Conservation (phyloP, 208 protist species). For the Phytomonas francai region DNA sequence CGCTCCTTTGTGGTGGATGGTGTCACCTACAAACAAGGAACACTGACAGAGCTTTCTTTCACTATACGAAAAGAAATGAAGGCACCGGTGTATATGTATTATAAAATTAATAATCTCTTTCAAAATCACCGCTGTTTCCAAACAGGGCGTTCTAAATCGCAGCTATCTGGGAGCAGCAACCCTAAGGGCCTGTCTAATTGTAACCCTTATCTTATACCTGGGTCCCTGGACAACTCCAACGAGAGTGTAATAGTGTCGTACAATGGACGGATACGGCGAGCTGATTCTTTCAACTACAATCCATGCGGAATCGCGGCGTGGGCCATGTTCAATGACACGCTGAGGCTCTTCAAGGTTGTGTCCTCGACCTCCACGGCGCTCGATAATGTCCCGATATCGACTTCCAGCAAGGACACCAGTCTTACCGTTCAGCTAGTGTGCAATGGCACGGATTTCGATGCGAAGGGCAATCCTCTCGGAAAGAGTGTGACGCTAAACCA, state of each 20-base stretch:
- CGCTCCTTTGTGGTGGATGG: constrained; percentile 44
- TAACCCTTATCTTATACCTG: constrained; percentile 42
- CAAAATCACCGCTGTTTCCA: constrained; percentile 96
- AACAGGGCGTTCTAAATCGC: constrained; percentile 36
- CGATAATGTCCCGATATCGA: constrained; percentile 5
- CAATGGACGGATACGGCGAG: neutral
- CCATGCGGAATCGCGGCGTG: constrained; percentile 95
- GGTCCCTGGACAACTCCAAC: constrained; percentile 23
- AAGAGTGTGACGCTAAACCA: constrained; percentile 36
- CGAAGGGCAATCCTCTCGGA: constrained; percentile 30
- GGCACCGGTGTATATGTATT: constrained; percentile 95
- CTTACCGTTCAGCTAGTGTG: constrained; percentile 43
- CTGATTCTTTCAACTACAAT: constrained; percentile 66
- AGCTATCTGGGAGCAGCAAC: constrained; percentile 47
- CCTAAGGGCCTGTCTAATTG: constrained; percentile 30
- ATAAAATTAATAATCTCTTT: constrained; percentile 94
- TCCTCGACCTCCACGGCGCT: neutral
- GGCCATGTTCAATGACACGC: constrained; percentile 95
- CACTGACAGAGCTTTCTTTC: constrained; percentile 52
- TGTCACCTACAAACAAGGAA: constrained; percentile 47
- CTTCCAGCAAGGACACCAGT: constrained; percentile 16
- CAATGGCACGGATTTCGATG: constrained; percentile 62
- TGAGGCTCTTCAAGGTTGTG: constrained; percentile 48
- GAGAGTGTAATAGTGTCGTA: constrained; percentile 16
- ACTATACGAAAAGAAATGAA: constrained; percentile 55